phyloP scores from a whole-genome alignment of 2,329 filamentous ascomycete genomes.

The Microsporum canis region DNA sequence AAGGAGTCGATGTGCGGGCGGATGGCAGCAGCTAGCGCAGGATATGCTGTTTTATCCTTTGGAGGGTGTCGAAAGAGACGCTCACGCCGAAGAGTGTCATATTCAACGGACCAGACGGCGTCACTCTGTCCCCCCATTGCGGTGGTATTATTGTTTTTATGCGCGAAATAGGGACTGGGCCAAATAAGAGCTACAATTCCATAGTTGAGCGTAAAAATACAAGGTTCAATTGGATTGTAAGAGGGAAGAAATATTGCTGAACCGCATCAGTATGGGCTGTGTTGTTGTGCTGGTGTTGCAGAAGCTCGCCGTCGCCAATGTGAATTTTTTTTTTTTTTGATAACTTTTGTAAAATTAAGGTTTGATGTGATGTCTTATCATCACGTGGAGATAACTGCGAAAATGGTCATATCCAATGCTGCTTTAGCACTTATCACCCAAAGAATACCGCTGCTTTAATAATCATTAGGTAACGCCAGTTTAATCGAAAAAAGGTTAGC shows the following conservation, averaged over 20 bases:
- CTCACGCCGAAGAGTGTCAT: slow-evolving; percentile 74
- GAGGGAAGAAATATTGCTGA: neutral
- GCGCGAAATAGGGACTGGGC: neutral
- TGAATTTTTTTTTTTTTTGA: neutral
- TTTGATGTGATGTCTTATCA: slow-evolving; percentile 24
- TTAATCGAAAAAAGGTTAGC: neutral
- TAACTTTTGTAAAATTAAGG: slow-evolving; percentile 7
- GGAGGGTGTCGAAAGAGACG: slow-evolving; percentile 82
- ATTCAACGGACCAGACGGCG: slow-evolving; percentile 73
- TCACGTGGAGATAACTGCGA: slow-evolving; percentile 30
- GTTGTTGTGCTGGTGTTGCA: neutral
- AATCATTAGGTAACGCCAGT: neutral
- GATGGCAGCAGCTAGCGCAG: slow-evolving; percentile 72
- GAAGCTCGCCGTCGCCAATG: neutral
- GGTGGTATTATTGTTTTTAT: neutral
- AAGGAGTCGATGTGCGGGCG: slow-evolving; percentile 91
- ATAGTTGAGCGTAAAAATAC: neutral
- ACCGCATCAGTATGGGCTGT: neutral
- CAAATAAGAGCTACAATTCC: neutral
- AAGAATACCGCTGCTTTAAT: neutral
- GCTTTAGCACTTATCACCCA: neutral
- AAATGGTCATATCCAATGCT: neutral
- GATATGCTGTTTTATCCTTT: slow-evolving; percentile 76
- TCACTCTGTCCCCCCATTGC: slow-evolving; percentile 48
- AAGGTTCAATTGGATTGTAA: neutral